Base-by-base conservation (phyloP, 2,329 filamentous ascomycete genomes). In the Bipolaris sorokiniana region DNA sequence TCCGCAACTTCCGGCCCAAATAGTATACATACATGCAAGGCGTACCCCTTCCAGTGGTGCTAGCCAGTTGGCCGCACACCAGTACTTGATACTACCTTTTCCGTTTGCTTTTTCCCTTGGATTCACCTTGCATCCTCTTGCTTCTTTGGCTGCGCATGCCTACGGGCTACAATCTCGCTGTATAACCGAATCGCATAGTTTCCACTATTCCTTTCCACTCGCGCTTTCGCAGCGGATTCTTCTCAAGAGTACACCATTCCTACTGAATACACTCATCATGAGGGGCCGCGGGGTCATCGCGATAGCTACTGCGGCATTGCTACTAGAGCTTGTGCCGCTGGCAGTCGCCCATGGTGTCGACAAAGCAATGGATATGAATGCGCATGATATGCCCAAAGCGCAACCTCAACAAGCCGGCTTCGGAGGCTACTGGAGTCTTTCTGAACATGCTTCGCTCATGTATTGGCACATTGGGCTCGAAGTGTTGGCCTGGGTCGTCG, bases 381-480 rank as follows among this genome's bases (percentile, higher is more conserved):
- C 67, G 62, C 63, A 66, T 34, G 55, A 64, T 36, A 62, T 60
- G 50, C 59, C 65, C 34, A 54, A 63, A 11, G 54, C 66, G 28
- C 63, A 61, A 18, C 45, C 58, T 18, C 56, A 67, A 3, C 51
- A 59, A 34, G 53, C 59, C 22, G 65, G 56, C 1, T 34, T 66
- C 64, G 51, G 78, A n/a, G 86, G 80, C 56, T 90, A 90, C 72
- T 89, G 88, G 76, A 75, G 82, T 22, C 79, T 86, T 54, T 69
- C 80, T 0, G 81, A 86, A 23, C 79, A 86, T 68, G 77, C 72
- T 7, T 76, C 78, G 13, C 76, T 84, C 62, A 88, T 95, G 66
- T 82, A 90, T 67, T 84, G 84, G 55, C 91, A 95, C 70, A 88
- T 93, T 54, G 79, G 76, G 5, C 78, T 91, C 44, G 92, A 92